Evolutionary conservation across 1,284 basidiomycete genomes (phyloP), one percentile per base, ranked within the genome.

Genomic region (Pseudozyma sp.): DNA sequence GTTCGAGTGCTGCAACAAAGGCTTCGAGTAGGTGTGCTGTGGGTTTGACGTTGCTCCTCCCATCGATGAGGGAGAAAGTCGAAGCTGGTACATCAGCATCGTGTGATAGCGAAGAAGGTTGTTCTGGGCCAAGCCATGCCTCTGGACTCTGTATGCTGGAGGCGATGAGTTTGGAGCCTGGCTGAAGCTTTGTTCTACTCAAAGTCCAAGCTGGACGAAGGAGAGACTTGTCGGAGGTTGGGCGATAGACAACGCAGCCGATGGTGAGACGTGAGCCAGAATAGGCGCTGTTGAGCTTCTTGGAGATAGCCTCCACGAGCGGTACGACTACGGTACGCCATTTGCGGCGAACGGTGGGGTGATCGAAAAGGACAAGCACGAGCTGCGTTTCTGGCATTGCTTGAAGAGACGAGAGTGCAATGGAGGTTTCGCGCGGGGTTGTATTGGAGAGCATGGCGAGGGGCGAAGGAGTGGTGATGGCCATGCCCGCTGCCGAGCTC

Each of bases 21-120:
- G 68, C 72, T 50, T 75, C 72, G 11, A 75, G 57, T 2, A 64
- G 57, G 42, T 68, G 61, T 7, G 70, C 70, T 29, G 70, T 73
- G 8, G 64, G 59, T 37, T 58, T 59, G 8, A 48, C 34, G 14
- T n/a, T 55, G 34, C 44, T 56, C 7, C 61, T 30, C 5, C 53
- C 60, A 30, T 67, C 65, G 46, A 63, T 51, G 30, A 55, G 44
- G 6, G 49, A 39, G 39, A 44, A 68, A 4, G 52, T 43, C 6
- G 64, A 48, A 7, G 52, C 51, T 19, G 63, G 13, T 4, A 45
- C 29, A 39, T 68, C 61, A 4, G 52, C 45, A 44, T 61, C 51
- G 2, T 58, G 51, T 2, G 37, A 7, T 19, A 30, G 17, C 14
- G 16, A 34, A 10, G 10, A 24, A 8, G 35, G 1, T 5, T 11